Percentiles rank a stretch among this genome's conserved stretches.
Conservation (phyloP, 2,329 filamentous ascomycete genomes). For the Neonectria punicea region DNA sequence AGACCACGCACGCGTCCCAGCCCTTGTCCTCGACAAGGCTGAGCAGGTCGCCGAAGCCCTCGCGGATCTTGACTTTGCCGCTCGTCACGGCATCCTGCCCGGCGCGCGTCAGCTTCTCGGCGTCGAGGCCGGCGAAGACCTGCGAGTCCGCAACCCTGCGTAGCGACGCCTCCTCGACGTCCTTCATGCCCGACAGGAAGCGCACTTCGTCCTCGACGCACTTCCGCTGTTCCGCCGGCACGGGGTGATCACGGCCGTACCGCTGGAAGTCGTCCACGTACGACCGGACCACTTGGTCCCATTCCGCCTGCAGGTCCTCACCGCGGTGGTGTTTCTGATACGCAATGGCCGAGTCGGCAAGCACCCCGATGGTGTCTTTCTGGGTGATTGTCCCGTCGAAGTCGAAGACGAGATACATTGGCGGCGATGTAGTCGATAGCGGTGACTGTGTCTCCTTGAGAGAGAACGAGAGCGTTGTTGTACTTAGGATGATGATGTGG, state of each 20-base stretch:
- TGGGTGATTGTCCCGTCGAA: slow-evolving; percentile 70
- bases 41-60: slow-evolving; percentile 53
- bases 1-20: slow-evolving; percentile 57
- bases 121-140: slow-evolving; percentile 56
- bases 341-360: slow-evolving; percentile 57
- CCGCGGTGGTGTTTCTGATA: slow-evolving; percentile 44
- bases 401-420: slow-evolving; percentile 63
- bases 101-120: slow-evolving; percentile 48
- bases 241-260: slow-evolving; percentile 50
- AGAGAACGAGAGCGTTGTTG: slow-evolving; percentile 4
- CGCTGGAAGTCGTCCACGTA: slow-evolving; percentile 57
- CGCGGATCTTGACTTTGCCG: slow-evolving; percentile 49
- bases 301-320: slow-evolving; percentile 50
- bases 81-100: slow-evolving; percentile 50
- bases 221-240: slow-evolving; percentile 46
- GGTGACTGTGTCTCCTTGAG: not conserved
- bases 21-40: slow-evolving; percentile 39
- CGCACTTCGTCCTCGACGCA: slow-evolving; percentile 52
- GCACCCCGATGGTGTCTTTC: slow-evolving; percentile 61
- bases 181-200: slow-evolving; percentile 56
- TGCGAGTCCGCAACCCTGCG: slow-evolving; percentile 54
- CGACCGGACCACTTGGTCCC: slow-evolving; percentile 57
- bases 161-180: slow-evolving; percentile 59
- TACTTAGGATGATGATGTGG: not conserved
- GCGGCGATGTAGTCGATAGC: slow-evolving; percentile 3